These are phyloP conservation scores for Trichoderma aggressivum DNA, from an alignment of 2,329 filamentous ascomycete genomes.

Conservation along the genomic window DNA sequence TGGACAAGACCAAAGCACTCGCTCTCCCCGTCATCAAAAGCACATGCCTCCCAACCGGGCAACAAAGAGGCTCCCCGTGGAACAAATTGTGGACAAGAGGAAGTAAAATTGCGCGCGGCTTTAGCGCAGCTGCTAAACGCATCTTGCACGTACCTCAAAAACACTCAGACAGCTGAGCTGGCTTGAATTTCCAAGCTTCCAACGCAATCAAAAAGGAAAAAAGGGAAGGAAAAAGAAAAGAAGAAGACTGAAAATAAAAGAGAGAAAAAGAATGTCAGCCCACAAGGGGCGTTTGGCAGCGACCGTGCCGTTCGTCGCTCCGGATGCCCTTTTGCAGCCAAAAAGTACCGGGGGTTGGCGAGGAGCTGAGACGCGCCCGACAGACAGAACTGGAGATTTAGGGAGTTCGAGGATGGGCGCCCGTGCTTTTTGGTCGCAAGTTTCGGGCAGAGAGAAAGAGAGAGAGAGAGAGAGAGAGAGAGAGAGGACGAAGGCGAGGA, in stretches of 20 bases:
- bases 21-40: background rate
- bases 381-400: slow-evolving; percentile 4
- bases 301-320: slow-evolving; percentile 14
- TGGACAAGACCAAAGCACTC: background rate
- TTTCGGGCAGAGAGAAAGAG: background rate
- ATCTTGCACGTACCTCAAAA: slow-evolving; percentile 16
- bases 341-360: slow-evolving; percentile 15
- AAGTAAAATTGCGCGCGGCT: slow-evolving; percentile 18
- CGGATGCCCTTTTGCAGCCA: slow-evolving; percentile 13
- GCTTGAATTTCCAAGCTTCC: slow-evolving; percentile 11
- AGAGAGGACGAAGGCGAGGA: background rate
- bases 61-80: background rate
- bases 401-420: slow-evolving; percentile 15
- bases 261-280: slow-evolving; percentile 18
- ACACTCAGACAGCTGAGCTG: slow-evolving; percentile 1
- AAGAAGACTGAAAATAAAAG: background rate
- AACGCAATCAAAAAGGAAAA: slow-evolving; percentile 1
- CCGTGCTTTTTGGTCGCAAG: slow-evolving; percentile 1
- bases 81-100: background rate
- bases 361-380: slow-evolving; percentile 17
- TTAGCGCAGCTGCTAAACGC: slow-evolving; percentile 11
- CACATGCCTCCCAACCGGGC: background rate
- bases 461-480: background rate
- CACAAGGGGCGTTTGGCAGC: slow-evolving; percentile 17
- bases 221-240: background rate